A percentile compares a stretch with the other conserved stretches of the same genome.
Evolutionary conservation across 2,329 filamentous ascomycete species (phyloP).

Genomic region (Sporothrix curviconia): DNA sequence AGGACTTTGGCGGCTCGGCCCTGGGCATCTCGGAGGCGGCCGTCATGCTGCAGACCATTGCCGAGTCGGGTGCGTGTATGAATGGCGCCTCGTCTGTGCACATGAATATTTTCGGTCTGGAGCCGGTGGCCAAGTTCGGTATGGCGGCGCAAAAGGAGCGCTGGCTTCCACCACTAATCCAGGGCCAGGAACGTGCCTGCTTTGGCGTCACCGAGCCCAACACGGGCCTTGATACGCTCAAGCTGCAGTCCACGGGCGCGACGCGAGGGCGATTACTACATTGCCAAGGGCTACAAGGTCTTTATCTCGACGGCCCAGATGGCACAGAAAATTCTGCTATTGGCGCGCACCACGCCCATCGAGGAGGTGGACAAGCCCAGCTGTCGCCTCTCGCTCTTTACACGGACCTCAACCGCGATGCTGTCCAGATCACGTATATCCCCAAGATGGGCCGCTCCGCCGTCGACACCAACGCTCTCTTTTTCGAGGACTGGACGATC

Average conservation of each 20-base stretch:
- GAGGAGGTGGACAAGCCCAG: constrained; percentile 62
- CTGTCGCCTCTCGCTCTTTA: constrained; percentile 56
- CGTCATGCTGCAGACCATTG: constrained; percentile 81
- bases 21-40: constrained; percentile 75
- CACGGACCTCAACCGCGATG: neutral
- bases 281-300: constrained; percentile 72
- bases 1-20: constrained; percentile 65
- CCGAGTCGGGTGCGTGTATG: constrained; percentile 69
- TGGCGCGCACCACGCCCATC: constrained; percentile 75
- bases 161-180: constrained; percentile 65
- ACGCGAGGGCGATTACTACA: constrained; percentile 46
- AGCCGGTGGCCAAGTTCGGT: constrained; percentile 67
- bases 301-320: constrained; percentile 86
- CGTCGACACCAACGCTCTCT: constrained; percentile 80
- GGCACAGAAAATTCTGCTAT: constrained; percentile 72
- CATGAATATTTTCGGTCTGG: constrained; percentile 67
- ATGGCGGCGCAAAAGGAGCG: constrained; percentile 54
- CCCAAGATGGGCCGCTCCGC: constrained; percentile 81
- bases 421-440: constrained; percentile 42
- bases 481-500: constrained; percentile 73
- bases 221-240: constrained; percentile 70
- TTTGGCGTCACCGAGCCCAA: constrained; percentile 81
- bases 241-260: constrained; percentile 59
- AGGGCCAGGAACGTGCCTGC: constrained; percentile 64
- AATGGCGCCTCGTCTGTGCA: constrained; percentile 59